Percentiles rank a stretch among this genome's conserved stretches.
Evolutionary conservation across 73 alveolate genomes (phyloP).

Genomic region (Stentor coeruleus): DNA sequence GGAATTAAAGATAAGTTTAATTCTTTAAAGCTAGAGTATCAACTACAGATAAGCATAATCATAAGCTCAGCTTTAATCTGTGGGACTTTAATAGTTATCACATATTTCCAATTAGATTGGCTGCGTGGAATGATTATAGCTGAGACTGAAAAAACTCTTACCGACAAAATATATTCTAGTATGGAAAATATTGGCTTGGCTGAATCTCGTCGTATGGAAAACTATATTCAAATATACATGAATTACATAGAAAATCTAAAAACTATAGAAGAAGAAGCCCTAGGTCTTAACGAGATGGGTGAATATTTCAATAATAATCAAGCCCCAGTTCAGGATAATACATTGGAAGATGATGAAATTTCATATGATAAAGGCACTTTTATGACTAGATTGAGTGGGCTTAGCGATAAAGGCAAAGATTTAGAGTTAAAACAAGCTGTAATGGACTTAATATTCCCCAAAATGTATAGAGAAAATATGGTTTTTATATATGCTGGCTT

Average conservation of each 20-base stretch:
- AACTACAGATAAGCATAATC: not conserved
- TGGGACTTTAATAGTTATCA: not conserved
- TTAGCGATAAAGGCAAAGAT: not conserved
- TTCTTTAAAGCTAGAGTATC: not conserved
- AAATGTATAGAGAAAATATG: not conserved
- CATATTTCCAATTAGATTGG: constrained; percentile 11
- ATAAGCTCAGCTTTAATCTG: not conserved
- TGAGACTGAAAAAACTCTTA: not conserved
- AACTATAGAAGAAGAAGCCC: not conserved
- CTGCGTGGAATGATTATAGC: not conserved
- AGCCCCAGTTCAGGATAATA: not conserved
- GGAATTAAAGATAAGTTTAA: not conserved
- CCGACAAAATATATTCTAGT: not conserved
- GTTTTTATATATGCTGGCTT: not conserved
- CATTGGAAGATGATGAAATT: not conserved
- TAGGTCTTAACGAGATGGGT: not conserved
- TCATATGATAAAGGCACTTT: no score
- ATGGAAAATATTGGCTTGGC: not conserved
- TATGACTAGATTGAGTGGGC: no score
- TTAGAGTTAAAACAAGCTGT: not conserved
- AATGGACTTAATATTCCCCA: not conserved
- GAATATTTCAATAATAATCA: not conserved
- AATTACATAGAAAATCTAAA: not conserved
- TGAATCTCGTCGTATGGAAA: no score
- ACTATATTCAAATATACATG: no score